phyloP scores from a whole-genome alignment of 2,329 filamentous ascomycete genomes.

The Lithohypha guttulata region DNA sequence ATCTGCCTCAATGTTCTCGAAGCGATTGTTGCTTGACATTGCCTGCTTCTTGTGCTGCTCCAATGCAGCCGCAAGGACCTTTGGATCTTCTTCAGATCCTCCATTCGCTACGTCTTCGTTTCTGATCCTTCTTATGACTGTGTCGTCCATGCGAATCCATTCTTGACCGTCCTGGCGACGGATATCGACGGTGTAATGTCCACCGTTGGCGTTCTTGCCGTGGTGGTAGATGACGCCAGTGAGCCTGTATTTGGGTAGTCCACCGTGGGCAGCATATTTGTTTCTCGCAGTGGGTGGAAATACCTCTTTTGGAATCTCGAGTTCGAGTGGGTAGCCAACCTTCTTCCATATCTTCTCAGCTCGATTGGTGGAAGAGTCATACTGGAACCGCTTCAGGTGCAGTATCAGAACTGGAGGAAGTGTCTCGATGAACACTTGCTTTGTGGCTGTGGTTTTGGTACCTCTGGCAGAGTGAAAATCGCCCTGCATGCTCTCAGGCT shows the following conservation, averaged over 20 bases:
- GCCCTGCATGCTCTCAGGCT: conserved; percentile 72
- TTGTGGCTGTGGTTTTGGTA: conserved; percentile 66
- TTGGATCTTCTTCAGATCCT: conserved; percentile 68
- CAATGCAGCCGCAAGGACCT: conserved; percentile 53
- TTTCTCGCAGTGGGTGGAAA: conserved; percentile 67
- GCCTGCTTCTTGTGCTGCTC: conserved; percentile 54
- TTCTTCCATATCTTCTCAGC: conserved; percentile 99
- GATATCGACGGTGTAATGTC: conserved; percentile 97
- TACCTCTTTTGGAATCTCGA: conserved; percentile 85
- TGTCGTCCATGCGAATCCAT: conserved; percentile 95
- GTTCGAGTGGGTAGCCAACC: conserved; percentile 83
- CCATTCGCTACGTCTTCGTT: conserved; percentile 82
- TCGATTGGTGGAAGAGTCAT: conserved; percentile 67
- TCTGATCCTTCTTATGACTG: conserved; percentile 70
- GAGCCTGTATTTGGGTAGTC: conserved; percentile 71
- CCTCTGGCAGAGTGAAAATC: conserved; percentile 74
- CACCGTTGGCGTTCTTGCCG: conserved; percentile 88
- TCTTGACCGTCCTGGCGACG: conserved; percentile 87
- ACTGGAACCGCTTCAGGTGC: conserved; percentile 95
- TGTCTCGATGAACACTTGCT: conserved; percentile 89
- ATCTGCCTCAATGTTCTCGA: conserved; percentile 55
- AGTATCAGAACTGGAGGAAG: conserved; percentile 85
- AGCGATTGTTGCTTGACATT: conserved; percentile 54
- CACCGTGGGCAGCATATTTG: conserved; percentile 52
- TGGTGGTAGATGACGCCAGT: conserved; percentile 94